Percentiles rank a stretch among this genome's conserved stretches.
phyloP scores from a whole-genome alignment of 495 filamentous ascomycete genomes.

The Penicillium riverlandense region DNA sequence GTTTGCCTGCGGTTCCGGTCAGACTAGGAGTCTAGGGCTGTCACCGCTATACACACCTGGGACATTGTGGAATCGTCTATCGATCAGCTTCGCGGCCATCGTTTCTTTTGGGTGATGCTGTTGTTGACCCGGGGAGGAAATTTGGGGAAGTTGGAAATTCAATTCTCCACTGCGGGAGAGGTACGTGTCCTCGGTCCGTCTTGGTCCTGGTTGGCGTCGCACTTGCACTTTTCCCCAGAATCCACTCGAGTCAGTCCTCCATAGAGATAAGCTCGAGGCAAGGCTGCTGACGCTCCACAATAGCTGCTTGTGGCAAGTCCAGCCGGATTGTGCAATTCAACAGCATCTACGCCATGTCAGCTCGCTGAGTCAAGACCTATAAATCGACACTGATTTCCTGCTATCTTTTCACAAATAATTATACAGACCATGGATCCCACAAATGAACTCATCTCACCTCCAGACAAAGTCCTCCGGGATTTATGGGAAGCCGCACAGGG shows the following conservation, averaged over 20 bases:
- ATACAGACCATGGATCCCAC: no score
- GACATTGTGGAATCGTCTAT: conserved; percentile 35
- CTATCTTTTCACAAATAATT: no score
- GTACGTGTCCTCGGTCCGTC: no score
- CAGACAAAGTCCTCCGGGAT: conserved; percentile 18
- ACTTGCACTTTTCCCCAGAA: neutral
- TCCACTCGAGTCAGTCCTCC: neutral
- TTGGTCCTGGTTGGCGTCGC: no score
- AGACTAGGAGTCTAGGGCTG: neutral
- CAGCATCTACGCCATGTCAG: no score
- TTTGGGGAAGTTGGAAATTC: no score
- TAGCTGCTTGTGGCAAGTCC: conserved; percentile 8
- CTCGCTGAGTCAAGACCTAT: neutral
- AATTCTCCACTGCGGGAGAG: no score
- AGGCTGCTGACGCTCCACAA: neutral
- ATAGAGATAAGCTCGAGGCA: neutral
- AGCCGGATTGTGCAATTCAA: conserved; percentile 2
- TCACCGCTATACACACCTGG: conserved; percentile 22
- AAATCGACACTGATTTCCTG: neutral
- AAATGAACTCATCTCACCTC: neutral
- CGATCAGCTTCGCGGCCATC: conserved; percentile 40
- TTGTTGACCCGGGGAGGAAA: no score
- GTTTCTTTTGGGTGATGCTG: neutral
- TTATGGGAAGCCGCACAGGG: conserved; percentile 31
- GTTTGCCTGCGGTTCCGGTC: conserved; percentile 48